These are phyloP conservation scores for Syzygium syzygioides DNA, from an alignment of 441 rosid genomes.

Conservation along the genomic window DNA sequence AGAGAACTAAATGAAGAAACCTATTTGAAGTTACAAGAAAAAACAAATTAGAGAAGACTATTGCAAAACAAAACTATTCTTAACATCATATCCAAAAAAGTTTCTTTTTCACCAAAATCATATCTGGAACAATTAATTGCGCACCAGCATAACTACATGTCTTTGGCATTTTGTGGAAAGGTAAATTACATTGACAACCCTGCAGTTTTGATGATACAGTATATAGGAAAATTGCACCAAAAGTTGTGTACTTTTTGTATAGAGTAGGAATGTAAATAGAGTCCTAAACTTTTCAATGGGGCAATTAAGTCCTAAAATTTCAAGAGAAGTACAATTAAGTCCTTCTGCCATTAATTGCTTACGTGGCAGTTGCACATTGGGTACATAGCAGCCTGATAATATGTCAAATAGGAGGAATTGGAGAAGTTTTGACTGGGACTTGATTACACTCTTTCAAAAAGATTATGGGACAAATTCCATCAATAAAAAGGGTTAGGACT, in stretches of 20 bases:
- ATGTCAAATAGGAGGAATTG: neutral
- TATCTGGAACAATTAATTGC: neutral
- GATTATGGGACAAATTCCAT: neutral
- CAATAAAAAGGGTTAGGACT: neutral
- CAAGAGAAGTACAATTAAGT: neutral
- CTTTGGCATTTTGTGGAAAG: neutral
- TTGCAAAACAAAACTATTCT: neutral
- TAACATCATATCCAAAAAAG: neutral
- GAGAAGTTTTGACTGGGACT: neutral
- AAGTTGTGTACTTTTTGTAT: neutral
- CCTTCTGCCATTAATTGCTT: neutral
- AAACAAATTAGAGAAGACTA: constrained; percentile 1
- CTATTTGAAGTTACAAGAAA: constrained; percentile 27
- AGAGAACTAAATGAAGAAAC: constrained; percentile 91
- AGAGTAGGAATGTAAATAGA: neutral
- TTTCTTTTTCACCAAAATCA: neutral
- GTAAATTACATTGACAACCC: neutral
- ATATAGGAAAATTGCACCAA: neutral
- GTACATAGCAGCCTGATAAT: neutral
- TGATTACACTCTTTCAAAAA: neutral
- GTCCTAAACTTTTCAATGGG: neutral
- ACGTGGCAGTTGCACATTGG: neutral
- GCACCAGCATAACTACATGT: neutral
- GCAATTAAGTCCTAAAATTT: neutral
- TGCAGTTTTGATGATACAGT: neutral